Base-by-base conservation (phyloP, 1,139 yeast genomes). In the Suhomyces panamericanus region DNA sequence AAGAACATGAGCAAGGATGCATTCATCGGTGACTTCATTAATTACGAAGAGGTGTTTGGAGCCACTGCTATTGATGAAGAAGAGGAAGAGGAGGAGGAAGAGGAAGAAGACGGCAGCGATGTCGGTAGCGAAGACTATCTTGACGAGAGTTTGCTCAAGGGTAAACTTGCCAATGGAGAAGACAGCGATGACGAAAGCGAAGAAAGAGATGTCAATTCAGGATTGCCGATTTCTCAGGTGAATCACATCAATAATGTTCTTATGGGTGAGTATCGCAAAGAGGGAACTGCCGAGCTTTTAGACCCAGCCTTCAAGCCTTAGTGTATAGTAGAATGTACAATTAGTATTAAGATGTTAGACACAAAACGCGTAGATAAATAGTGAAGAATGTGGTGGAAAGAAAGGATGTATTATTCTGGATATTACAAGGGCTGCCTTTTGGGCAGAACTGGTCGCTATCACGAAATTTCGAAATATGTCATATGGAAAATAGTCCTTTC, bases 21-120 rank as follows among this genome's bases (percentile, higher is more conserved):
- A 17, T 70, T 69, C 44, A 50, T 64, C 14, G 56, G 57, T 13
- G 73, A 70, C 37, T 69, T 67, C 48, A 56, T 64, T 35, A 61
- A 66, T 47, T 64, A 62, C 43, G 61, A 60, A 27, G 57, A 54
- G 15, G 54, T 50, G 26, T 47, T 50, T 38, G 45, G 39, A 14
- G 41, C 45, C 20, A 49, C 41, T 9, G 49, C 35, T 13, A 28
- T 39, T 6, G 46, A 28, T 2, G 53, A 41, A 1, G 54, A 48
- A 6, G 56, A 49, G 15, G 45, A 38, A 6, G 45, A 44, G n/a
- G 46, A 38, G 26, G 47, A 32, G 9, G 50, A 49, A 4, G 48
- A 45, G 3, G 52, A 44, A 1, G 53, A 44, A 3, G 49, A 41
- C 2, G 55, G 39, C 0, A 53, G 44, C 9, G 56, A 47, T 13